Evolutionary conservation across 306 rosid genomes (phyloP).

Genomic region (cucumber (Cucumis sativus)): Cucumber_9930_V3 NC_026659.2:5578001-5578500

Average conservation of each 20-base stretch:
- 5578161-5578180: too few species aligned
- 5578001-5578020: conserved; percentile 59
- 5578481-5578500: conserved; percentile 75
- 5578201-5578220: conserved; percentile 61
- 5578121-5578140: neutral
- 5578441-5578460: conserved; percentile 71
- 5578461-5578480: conserved; percentile 65
- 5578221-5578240: conserved; percentile 89
- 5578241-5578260: conserved; percentile 79
- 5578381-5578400: conserved; percentile 65
- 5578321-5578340: conserved; percentile 56
- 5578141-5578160: too few species aligned
- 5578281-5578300: conserved; percentile 56
- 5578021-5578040: conserved; percentile 51
- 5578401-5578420: conserved; percentile 72
- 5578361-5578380: conserved; percentile 43
- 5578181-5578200: conserved; percentile 26
- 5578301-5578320: conserved; percentile 62
- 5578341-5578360: neutral
- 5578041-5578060: conserved; percentile 53
- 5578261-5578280: conserved; percentile 41
- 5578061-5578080: conserved; percentile 90
- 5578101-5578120: neutral
- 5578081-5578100: conserved; percentile 44
- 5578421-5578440: conserved; percentile 66